A percentile compares a stretch with the other conserved stretches of the same genome.
These are phyloP conservation scores for Harringtonia lauricola DNA, from an alignment of 2,329 filamentous ascomycete species.

Conservation along the genomic window DNA sequence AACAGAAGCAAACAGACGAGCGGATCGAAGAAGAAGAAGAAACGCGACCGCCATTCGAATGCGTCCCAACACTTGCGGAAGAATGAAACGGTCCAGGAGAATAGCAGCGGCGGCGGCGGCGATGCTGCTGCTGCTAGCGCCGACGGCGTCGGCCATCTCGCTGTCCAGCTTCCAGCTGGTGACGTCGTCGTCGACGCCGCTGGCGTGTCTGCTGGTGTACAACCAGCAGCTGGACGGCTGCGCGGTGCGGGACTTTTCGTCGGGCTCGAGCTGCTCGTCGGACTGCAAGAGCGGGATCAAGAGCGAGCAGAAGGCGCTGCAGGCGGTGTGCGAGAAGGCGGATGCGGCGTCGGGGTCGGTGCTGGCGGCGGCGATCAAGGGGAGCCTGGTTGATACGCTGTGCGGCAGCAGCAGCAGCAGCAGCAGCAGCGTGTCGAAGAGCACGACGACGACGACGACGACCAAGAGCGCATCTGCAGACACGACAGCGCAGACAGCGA, in stretches of 20 bases:
- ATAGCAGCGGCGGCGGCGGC: no score
- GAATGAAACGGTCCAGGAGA: no score
- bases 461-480: conserved; percentile 1
- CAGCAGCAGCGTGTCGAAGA: background rate
- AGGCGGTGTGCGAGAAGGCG: conserved; percentile 62
- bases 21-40: no score
- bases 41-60: no score
- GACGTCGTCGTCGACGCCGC: conserved; percentile 22
- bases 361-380: conserved; percentile 24
- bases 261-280: conserved; percentile 21
- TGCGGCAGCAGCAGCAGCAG: conserved; percentile 15
- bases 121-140: no score
- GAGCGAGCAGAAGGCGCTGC: conserved; percentile 63
- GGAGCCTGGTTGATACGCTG: conserved; percentile 24
- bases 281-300: conserved; percentile 46
- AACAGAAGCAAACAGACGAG: no score
- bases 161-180: conserved; percentile 31
- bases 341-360: conserved; percentile 33
- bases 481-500: background rate
- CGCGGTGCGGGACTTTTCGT: conserved; percentile 21
- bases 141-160: conserved; percentile 16
- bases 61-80: no score
- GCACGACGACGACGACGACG: background rate
- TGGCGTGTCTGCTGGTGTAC: conserved; percentile 30
- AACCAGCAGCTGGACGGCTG: conserved; percentile 28